Percentiles rank a stretch among this genome's conserved stretches.
These are phyloP conservation scores for Trifolium subterraneum DNA, from an alignment of 306 rosid genomes.

Conservation along the genomic window DNA sequence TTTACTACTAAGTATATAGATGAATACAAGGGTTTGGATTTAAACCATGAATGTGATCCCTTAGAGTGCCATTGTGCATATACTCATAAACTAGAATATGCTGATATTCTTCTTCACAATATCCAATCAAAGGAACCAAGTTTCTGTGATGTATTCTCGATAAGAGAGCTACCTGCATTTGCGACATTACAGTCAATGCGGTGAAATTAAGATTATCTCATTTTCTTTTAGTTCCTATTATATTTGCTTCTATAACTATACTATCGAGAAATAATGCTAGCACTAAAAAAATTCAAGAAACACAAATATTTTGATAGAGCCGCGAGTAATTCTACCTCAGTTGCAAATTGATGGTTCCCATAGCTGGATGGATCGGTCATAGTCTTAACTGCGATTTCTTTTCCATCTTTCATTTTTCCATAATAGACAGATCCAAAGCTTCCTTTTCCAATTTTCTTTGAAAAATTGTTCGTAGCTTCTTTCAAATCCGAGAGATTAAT, in stretches of 20 bases:
- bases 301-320: background rate
- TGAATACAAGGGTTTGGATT: constrained; percentile 39
- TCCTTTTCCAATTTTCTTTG: constrained; percentile 86
- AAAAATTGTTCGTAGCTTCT: constrained; percentile 77
- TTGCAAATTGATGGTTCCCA: constrained; percentile 84
- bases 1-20: constrained; percentile 20
- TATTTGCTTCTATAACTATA: no score
- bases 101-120: constrained; percentile 90
- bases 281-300: constrained; percentile 16
- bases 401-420: constrained; percentile 95
- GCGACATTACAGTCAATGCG: constrained; percentile 40
- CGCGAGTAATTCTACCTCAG: constrained; percentile 60
- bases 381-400: constrained; percentile 95
- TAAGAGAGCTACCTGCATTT: constrained; percentile 84
- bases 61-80: constrained; percentile 95
- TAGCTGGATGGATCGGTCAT: constrained; percentile 83
- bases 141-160: constrained; percentile 97
- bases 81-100: constrained; percentile 87
- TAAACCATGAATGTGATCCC: constrained; percentile 86
- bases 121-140: constrained; percentile 96
- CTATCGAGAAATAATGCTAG: background rate
- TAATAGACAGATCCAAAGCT: constrained; percentile 96
- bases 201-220: background rate
- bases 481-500: constrained; percentile 71
- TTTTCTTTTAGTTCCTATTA: background rate